Conservation (phyloP, 768 basidiomycete species). For the Tulasnella sp. region DNA sequence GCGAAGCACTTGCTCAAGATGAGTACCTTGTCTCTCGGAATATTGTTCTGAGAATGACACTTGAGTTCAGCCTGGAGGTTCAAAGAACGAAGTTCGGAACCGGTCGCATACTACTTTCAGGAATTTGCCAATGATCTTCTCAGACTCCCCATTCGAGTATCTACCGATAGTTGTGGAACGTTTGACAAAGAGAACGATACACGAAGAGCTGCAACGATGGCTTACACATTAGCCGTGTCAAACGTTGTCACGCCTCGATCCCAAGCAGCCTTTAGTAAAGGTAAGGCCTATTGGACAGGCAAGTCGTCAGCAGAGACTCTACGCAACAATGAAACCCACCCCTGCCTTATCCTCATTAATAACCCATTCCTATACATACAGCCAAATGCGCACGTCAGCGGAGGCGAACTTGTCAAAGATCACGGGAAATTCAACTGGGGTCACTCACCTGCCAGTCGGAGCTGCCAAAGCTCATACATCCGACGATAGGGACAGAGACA, state of each 20-base stretch:
- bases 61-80: no score
- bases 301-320: slow-evolving; percentile 26
- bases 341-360: not conserved
- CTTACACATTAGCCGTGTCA: slow-evolving; percentile 33
- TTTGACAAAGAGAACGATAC: slow-evolving; percentile 26
- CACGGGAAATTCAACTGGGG: slow-evolving; percentile 16
- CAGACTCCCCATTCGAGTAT: slow-evolving; percentile 22
- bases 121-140: slow-evolving; percentile 57
- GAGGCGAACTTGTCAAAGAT: no score
- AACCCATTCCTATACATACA: not conserved
- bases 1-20: no score
- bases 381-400: no score
- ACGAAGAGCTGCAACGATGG: slow-evolving; percentile 49
- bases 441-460: slow-evolving; percentile 32
- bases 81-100: no score
- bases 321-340: no score
- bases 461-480: not conserved
- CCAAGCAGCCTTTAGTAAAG: slow-evolving; percentile 18
- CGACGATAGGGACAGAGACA: not conserved
- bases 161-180: not conserved
- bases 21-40: no score
- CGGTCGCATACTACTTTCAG: slow-evolving; percentile 35
- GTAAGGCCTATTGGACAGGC: slow-evolving; percentile 39
- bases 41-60: no score
- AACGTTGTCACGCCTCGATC: not conserved